Conservation (phyloP, 2,329 filamentous ascomycete species). For the Trichoderma simmonsii region DNA sequence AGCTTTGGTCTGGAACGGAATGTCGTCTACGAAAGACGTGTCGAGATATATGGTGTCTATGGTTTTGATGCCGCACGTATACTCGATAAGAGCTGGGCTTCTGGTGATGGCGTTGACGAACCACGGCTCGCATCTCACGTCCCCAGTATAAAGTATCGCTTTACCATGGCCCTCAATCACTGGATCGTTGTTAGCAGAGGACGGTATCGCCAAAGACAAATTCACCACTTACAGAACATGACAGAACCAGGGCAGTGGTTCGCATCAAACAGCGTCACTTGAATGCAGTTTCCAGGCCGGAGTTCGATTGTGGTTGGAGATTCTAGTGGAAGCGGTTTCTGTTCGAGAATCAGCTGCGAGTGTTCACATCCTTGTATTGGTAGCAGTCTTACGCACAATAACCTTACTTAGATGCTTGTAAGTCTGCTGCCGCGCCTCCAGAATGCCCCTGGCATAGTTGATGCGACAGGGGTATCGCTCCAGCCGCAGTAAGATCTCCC, state of each 20-base stretch:
- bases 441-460: constrained; percentile 73
- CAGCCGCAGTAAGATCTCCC: constrained; percentile 74
- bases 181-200: constrained; percentile 23
- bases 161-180: constrained; percentile 72
- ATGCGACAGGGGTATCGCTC: constrained; percentile 77
- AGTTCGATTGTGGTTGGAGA: constrained; percentile 77
- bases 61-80: constrained; percentile 60
- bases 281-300: constrained; percentile 62
- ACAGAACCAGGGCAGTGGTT: constrained; percentile 90
- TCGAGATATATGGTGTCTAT: constrained; percentile 87
- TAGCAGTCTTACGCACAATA: constrained; percentile 44
- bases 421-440: constrained; percentile 70
- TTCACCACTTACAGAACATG: constrained; percentile 66
- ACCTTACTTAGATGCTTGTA: constrained; percentile 73
- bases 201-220: not conserved
- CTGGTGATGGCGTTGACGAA: constrained; percentile 73
- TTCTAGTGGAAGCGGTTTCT: constrained; percentile 78
- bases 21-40: constrained; percentile 64
- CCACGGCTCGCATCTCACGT: constrained; percentile 82
- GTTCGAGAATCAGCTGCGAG: not conserved
- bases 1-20: constrained; percentile 59
- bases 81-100: constrained; percentile 72
- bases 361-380: no score
- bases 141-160: constrained; percentile 83
- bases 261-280: constrained; percentile 82